Base-by-base conservation (phyloP, 139 green algal species). In the Chlorella vulgaris region DNA sequence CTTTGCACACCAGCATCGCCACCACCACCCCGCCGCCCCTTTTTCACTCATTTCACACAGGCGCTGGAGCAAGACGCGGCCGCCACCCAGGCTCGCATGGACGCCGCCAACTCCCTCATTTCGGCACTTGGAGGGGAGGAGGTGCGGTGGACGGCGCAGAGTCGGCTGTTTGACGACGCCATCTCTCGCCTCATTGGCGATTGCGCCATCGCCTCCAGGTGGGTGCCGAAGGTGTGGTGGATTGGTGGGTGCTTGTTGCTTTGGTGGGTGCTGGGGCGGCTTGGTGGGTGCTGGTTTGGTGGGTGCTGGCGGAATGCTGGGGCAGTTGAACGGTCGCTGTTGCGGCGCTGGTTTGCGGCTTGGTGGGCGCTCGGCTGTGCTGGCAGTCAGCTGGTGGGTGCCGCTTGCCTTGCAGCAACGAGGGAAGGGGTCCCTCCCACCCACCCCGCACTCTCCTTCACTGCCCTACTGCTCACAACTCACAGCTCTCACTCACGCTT, bases 71-170 rank as follows among this genome's bases (percentile, higher is more conserved):
- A 96, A 29, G 95, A 98, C 42, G 95, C 95, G 0, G 86, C 89
- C 0, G 85, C 87, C 18, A 97, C 94, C 21, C 91, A 96, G 90
- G 91, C 89, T 67, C 95, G 95, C 78, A 98, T 98, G 94, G 94
- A 97, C 88, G 90, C 85, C 51, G 96, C 96, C 26, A 96, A 94
- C 51, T 89, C 95, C 26, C 91, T 99, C 47, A 93, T 99, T 28
- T 84, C 83, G 26, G 95, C 96, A 7, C 88, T 99, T 74, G 93
- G 90, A n/a, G 94, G 95, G 36, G 95, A 98, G 90, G 95, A 98
- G 86, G 82, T 75, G 2, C 92, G 96, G 79, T 99, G 96, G 96
- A 97, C 92, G 1, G 61, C 86, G 69, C 95, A 97, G 87, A 92
- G 85, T 81, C 91, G 93, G 78, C 92, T 95, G 85, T 98, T 98